Base-by-base conservation (phyloP, 129 eudicot species). In the Erigeron canadensis region DNA sequence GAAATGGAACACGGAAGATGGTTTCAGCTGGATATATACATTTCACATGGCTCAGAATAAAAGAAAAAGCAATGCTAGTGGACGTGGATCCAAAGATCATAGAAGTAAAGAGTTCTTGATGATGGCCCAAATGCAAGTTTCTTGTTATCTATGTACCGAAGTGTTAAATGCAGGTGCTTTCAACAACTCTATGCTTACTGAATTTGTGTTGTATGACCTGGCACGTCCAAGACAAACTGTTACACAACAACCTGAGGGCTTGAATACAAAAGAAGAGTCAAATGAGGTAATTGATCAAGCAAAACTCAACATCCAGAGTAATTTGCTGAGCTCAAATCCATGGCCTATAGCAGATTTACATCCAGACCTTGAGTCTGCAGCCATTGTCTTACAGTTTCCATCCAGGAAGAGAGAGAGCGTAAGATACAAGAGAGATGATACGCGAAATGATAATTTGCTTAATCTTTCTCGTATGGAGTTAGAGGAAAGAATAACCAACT, bases 101-200 rank as follows among this genome's bases (percentile, higher is more conserved):
- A 72, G 76, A 72, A 73, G 73, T 73, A 84, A 76, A 77, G 96
- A 80, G 63, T 89, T 90, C 9, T 47, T 81, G 38, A 68, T 89
- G 85, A 73, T 93, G 66, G 98, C 95, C 19, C 98, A 89, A 70
- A 89, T 93, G 98, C 86, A 81, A 58, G 96, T 93, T 61, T 85
- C 96, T 6, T 93, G 96, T 79, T 81, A 80, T 67, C 79, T 83
- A 54, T 87, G 89, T 73, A 82, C 91, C n/a, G 91, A 92, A 75
- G 71, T 83, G 41, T 82, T 75, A 69, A 85, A 75, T 54, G 78
- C 67, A 13, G 86, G 82, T 76, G 81, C 79, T 70, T 81, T 77
- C 44, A 67, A 83, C 43, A 81, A 89, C 82, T 81, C 87, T 47
- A 85, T 86, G 85, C 80, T 82, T 79, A 85, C 91, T 21, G 98